phyloP scores from a whole-genome alignment of 2,329 filamentous ascomycete species.

The Diaporthe citriasiana region DNA sequence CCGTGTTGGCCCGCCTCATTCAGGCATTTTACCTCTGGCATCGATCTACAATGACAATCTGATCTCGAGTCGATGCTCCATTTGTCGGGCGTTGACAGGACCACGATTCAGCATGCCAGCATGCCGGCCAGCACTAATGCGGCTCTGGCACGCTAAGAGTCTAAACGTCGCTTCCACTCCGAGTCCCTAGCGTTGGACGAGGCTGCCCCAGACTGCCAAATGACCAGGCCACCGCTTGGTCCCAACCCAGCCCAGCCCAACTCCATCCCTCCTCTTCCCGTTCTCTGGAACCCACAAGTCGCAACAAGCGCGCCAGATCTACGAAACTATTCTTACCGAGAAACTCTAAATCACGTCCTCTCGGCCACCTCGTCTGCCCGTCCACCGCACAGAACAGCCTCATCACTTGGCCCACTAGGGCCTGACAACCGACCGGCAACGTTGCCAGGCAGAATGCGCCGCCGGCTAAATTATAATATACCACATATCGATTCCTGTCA shows the following conservation, averaged over 20 bases:
- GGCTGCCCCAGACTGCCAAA: conserved; percentile 35
- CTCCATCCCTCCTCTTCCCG: conserved; percentile 38
- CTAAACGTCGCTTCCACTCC: conserved; percentile 34
- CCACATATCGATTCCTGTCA: conserved; percentile 29
- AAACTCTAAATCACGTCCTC: conserved; percentile 43
- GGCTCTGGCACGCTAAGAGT: conserved; percentile 35
- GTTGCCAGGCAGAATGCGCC: conserved; percentile 1
- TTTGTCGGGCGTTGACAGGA: conserved; percentile 23
- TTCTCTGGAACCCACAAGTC: conserved; percentile 36
- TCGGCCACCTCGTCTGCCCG: conserved; percentile 7
- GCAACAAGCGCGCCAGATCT: conserved; percentile 42
- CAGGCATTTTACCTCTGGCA: neutral
- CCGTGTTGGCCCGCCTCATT: conserved; percentile 2
- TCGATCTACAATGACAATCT: conserved; percentile 13
- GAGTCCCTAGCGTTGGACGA: conserved; percentile 37
- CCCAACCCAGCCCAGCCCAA: conserved; percentile 37
- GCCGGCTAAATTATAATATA: conserved; percentile 10
- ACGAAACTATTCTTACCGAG: conserved; percentile 43
- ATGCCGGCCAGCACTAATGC: conserved; percentile 36
- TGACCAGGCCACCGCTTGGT: conserved; percentile 41
- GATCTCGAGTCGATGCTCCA: conserved; percentile 20
- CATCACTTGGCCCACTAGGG: conserved; percentile 12
- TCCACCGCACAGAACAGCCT: neutral
- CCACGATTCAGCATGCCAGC: conserved; percentile 32
- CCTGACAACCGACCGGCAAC: conserved; percentile 23